These are phyloP conservation scores for Aureobasidium sp. DNA, from an alignment of 2,329 filamentous ascomycete species.

Conservation along the genomic window DNA sequence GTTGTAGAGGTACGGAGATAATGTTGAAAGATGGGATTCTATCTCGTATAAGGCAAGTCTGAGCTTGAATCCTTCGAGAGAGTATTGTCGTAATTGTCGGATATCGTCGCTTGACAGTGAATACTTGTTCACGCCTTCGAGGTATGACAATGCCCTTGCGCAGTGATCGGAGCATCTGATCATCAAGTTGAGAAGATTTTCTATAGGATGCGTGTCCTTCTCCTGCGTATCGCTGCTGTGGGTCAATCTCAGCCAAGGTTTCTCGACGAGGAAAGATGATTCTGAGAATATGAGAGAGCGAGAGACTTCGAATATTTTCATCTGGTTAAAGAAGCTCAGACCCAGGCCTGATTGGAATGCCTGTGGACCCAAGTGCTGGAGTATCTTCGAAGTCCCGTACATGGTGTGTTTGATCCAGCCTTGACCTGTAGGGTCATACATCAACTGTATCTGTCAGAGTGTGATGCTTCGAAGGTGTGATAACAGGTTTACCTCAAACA, in stretches of 20 bases:
- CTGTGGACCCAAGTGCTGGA: not conserved
- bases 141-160: not conserved
- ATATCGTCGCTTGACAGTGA: not conserved
- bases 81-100: not conserved
- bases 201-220: not conserved
- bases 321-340: not conserved
- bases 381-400: not conserved
- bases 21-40: not conserved
- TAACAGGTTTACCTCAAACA: not conserved
- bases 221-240: not conserved
- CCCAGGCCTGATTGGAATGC: not conserved
- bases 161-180: not conserved
- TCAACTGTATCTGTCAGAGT: not conserved
- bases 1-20: not conserved
- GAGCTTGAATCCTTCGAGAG: not conserved
- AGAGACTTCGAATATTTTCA: not conserved
- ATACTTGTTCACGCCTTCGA: not conserved
- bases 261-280: not conserved
- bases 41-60: not conserved
- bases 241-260: not conserved
- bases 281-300: not conserved
- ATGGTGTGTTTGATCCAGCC: constrained; percentile 2
- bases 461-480: too few species aligned
- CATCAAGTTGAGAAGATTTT: not conserved
- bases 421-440: not conserved